Conservation (phyloP, 306 rosid genomes). For the Corylus heterophylla region DNA sequence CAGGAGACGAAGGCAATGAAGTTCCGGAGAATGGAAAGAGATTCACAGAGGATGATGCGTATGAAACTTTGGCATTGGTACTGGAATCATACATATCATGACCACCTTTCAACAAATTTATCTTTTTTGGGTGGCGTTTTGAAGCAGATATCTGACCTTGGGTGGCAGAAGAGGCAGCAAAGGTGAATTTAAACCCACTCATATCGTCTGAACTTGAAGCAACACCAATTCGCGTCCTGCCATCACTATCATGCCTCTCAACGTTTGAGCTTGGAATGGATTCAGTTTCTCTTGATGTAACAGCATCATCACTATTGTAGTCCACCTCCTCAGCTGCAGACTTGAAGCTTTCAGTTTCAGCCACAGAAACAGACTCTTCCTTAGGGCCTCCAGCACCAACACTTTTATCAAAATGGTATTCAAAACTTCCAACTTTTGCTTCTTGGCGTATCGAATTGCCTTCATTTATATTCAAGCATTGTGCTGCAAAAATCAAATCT, state of each 20-base stretch:
- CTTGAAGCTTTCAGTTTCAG: constrained; percentile 84
- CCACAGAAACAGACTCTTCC: constrained; percentile 63
- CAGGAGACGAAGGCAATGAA: constrained; percentile 48
- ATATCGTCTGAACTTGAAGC: constrained; percentile 50
- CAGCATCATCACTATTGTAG: constrained; percentile 38
- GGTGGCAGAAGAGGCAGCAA: constrained; percentile 71
- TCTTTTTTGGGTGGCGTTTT: constrained; percentile 64
- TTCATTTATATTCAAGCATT: constrained; percentile 47
- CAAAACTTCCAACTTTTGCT: constrained; percentile 36
- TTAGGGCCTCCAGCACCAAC: constrained; percentile 39
- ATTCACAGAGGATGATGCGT: constrained; percentile 57
- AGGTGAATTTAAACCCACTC: constrained; percentile 63
- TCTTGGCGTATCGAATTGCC: constrained; percentile 30
- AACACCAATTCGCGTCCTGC: constrained; percentile 38
- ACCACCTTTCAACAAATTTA: constrained; percentile 53
- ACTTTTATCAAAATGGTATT: constrained; percentile 25
- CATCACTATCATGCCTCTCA: constrained; percentile 43
- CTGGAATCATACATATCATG: constrained; percentile 48
- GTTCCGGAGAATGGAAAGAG: constrained; percentile 53
- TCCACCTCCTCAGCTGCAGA: constrained; percentile 73
- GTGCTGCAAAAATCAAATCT: constrained; percentile 44
- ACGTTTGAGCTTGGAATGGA: constrained; percentile 40
- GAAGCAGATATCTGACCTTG: constrained; percentile 58
- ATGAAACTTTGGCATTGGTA: constrained; percentile 56
- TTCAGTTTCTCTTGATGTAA: constrained; percentile 49